These are phyloP conservation scores for Rhazya stricta DNA, from an alignment of 257 asterid genomes.

Conservation along the genomic window DNA sequence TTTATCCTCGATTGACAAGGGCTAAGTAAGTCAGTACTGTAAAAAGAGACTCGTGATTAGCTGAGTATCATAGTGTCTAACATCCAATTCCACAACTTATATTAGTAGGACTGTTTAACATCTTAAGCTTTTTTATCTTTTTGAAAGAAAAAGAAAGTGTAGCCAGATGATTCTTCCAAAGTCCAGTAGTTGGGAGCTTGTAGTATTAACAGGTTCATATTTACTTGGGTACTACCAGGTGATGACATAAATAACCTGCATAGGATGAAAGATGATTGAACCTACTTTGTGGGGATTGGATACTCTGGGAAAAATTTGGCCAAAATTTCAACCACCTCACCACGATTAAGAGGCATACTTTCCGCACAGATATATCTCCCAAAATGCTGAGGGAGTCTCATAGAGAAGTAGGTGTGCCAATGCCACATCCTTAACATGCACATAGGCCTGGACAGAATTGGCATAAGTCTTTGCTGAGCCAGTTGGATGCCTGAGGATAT, in stretches of 20 bases:
- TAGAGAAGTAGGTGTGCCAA: conserved; percentile 74
- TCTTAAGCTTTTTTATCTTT: no score
- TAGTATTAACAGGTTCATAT: no score
- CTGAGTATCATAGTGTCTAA: no score
- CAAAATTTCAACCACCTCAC: conserved; percentile 74
- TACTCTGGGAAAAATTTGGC: conserved; percentile 82
- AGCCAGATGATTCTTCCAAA: no score
- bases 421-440: conserved; percentile 82
- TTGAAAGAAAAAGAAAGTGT: no score
- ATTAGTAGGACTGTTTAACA: no score
- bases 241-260: background rate
- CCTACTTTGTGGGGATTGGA: conserved; percentile 87
- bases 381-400: conserved; percentile 63
- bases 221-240: background rate
- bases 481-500: conserved; percentile 70
- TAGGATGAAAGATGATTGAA: background rate
- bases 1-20: no score
- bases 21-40: no score
- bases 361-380: conserved; percentile 86
- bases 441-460: conserved; percentile 79
- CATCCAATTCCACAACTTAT: no score
- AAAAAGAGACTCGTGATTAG: no score
- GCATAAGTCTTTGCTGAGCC: conserved; percentile 88
- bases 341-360: conserved; percentile 90
- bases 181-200: no score